Base-by-base conservation (phyloP, 192 early-diverging fungal species). In the Coemansia pectinata region DNA sequence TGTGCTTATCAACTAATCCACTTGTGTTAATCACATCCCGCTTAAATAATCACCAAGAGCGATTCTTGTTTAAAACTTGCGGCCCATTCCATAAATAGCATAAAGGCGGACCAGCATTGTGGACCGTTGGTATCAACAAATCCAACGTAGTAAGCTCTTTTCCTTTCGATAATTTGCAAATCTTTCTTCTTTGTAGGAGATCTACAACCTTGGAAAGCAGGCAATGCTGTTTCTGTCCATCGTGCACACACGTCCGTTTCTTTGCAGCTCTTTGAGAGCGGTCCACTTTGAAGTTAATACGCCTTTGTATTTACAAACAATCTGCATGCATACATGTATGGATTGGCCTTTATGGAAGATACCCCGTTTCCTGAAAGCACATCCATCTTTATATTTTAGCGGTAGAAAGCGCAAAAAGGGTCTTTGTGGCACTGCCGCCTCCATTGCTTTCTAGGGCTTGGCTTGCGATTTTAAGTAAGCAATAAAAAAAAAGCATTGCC, bases 151-250 rank as follows among this genome's bases (percentile, higher is more conserved):
- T 3, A 45, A 17, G 42, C 42, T 45, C 42, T 45, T 45, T 45
- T 45, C 45, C 47, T 21, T 50, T 50, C 47, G 3, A 50, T 50
- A 3, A n/a, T 21, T 21, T 50, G 47, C 8, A 50, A 50, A 50
- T 50, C 47, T 21, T 21, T 45, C 42, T 50, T 50, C 47, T 50
- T 50, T 50, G 47, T 50, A 21, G n/a, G 47, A 50, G 47, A 50
- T 50, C 21, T 25, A 23, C 47, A 6, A 5, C 4, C 45, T 47
- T 2, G 12, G n/a, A 21, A 21, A 23, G 42, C 47, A 23, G 19
- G 8, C 2, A 50, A 21, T 50, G 21, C n/a, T 45, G 44, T 45
- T 45, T 15, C 44, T 6, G 44, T 17, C 17, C 15, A 19, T 17
- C 15, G 17, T 17, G n/a, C 17, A n/a, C 2, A n/a, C 17, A 6